phyloP scores from a whole-genome alignment of 2,329 filamentous ascomycete species.

The Alternaria brassicae region DNA sequence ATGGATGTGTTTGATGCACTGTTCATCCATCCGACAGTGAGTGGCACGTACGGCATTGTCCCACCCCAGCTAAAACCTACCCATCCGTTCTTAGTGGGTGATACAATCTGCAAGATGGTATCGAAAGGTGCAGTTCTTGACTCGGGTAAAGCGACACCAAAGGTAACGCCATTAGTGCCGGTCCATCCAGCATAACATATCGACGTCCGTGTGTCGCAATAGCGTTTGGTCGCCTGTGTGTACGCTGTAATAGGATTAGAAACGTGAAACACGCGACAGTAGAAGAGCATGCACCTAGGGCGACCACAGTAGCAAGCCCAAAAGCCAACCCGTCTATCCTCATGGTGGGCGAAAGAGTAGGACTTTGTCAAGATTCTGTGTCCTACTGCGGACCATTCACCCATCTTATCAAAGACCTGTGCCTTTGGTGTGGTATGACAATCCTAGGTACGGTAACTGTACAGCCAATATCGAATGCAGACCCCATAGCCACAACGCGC shows the following conservation, averaged over 20 bases:
- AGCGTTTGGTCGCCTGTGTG: conserved; percentile 29
- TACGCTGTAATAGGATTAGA: conserved; percentile 11
- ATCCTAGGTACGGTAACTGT: not conserved
- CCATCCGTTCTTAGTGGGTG: conserved; percentile 57
- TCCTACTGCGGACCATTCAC: not conserved
- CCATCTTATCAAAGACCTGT: conserved; percentile 22
- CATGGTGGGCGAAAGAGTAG: conserved; percentile 22
- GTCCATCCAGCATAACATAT: conserved; percentile 56
- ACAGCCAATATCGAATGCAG: conserved; percentile 22
- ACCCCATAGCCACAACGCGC: not conserved
- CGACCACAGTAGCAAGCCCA: conserved; percentile 12
- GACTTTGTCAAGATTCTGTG: not conserved
- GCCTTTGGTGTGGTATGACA: conserved; percentile 11
- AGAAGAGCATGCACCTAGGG: conserved; percentile 19
- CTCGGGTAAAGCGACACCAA: conserved; percentile 50
- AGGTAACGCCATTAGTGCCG: conserved; percentile 43
- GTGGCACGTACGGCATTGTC: conserved; percentile 58
- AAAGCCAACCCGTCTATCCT: conserved; percentile 7
- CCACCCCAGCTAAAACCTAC: conserved; percentile 60
- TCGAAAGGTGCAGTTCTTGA: conserved; percentile 47
- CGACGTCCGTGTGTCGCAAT: conserved; percentile 33
- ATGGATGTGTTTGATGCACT: conserved; percentile 48
- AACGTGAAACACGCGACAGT: not conserved
- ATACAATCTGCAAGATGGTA: conserved; percentile 54
- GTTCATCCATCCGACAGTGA: conserved; percentile 57